phyloP scores from a whole-genome alignment of 2,329 filamentous ascomycete genomes.

The Hypoxylon sp. region DNA sequence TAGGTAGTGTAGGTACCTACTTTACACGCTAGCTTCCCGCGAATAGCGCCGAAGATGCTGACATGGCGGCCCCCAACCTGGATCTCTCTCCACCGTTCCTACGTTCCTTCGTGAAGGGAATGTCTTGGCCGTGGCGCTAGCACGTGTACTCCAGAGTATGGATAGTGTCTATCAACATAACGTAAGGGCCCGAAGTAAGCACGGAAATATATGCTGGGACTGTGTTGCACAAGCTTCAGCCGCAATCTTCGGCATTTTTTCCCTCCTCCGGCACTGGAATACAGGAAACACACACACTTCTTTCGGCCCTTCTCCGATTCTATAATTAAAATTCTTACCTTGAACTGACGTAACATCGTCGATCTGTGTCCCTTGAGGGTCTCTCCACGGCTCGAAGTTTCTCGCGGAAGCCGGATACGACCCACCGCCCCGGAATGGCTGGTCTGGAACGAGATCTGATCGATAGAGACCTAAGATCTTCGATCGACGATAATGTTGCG shows the following conservation, averaged over 20 bases:
- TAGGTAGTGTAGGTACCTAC: background rate
- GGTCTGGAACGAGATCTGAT: constrained; percentile 22
- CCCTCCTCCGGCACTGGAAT: constrained; percentile 14
- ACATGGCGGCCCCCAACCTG: constrained; percentile 16
- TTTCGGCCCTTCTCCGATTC: constrained; percentile 35
- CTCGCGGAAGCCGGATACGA: constrained; percentile 6
- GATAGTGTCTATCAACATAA: constrained; percentile 1
- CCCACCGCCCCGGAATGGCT: constrained; percentile 31
- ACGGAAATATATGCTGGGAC: constrained; percentile 1
- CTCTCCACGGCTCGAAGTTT: constrained; percentile 12
- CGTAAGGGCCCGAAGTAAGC: background rate
- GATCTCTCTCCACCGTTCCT: constrained; percentile 26
- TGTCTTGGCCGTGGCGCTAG: constrained; percentile 25
- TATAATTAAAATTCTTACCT: constrained; percentile 35
- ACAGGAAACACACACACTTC: background rate
- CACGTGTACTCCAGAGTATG: constrained; percentile 16
- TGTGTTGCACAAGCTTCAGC: constrained; percentile 35
- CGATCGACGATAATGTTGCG: background rate
- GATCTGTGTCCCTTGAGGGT: constrained; percentile 18
- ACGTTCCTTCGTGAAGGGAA: constrained; percentile 4
- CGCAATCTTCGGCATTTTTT: constrained; percentile 31
- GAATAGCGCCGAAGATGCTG: constrained; percentile 32
- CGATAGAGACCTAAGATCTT: constrained; percentile 13
- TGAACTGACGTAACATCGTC: constrained; percentile 33
- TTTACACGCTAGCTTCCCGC: constrained; percentile 26